phyloP scores from a whole-genome alignment of 2,329 filamentous ascomycete species.

The Zalaria obscura region DNA sequence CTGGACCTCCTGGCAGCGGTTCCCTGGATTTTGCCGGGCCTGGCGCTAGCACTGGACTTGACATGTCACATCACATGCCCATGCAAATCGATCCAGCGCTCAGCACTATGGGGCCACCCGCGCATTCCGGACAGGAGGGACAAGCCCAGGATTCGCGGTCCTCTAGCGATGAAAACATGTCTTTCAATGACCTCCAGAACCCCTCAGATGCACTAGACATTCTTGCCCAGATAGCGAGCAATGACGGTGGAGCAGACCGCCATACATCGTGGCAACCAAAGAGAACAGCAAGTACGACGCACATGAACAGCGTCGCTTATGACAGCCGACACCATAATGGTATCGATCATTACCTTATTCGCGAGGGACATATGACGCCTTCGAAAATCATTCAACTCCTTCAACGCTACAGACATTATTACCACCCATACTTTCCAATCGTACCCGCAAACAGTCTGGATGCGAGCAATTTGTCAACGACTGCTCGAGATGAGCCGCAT shows the following conservation, averaged over 20 bases:
- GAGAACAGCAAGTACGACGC: not conserved
- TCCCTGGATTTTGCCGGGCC: no score
- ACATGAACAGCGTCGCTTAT: not conserved
- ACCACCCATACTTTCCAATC: slow-evolving; percentile 57
- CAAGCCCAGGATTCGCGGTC: slow-evolving; percentile 7
- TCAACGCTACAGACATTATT: slow-evolving; percentile 47
- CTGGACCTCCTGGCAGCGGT: no score
- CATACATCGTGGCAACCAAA: slow-evolving; percentile 5
- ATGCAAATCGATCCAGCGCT: slow-evolving; percentile 13
- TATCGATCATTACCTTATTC: slow-evolving; percentile 28
- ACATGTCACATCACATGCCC: slow-evolving; percentile 7
- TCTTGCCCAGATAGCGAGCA: slow-evolving; percentile 30
- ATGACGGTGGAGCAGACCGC: slow-evolving; percentile 13
- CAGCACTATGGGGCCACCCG: slow-evolving; percentile 6
- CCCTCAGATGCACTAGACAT: slow-evolving; percentile 35
- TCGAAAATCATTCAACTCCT: slow-evolving; percentile 39
- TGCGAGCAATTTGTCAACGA: slow-evolving; percentile 36
- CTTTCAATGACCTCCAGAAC: slow-evolving; percentile 31
- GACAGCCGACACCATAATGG: slow-evolving; percentile 5
- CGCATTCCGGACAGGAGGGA: not conserved
- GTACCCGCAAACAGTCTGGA: slow-evolving; percentile 48
- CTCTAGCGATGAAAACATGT: slow-evolving; percentile 15
- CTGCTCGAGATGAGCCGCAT: slow-evolving; percentile 48
- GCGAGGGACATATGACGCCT: slow-evolving; percentile 25
- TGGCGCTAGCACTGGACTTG: no score